These are phyloP conservation scores for Calamus simplicifolius DNA, from an alignment of 176 grass and related monocot species.

Conservation along the genomic window DNA sequence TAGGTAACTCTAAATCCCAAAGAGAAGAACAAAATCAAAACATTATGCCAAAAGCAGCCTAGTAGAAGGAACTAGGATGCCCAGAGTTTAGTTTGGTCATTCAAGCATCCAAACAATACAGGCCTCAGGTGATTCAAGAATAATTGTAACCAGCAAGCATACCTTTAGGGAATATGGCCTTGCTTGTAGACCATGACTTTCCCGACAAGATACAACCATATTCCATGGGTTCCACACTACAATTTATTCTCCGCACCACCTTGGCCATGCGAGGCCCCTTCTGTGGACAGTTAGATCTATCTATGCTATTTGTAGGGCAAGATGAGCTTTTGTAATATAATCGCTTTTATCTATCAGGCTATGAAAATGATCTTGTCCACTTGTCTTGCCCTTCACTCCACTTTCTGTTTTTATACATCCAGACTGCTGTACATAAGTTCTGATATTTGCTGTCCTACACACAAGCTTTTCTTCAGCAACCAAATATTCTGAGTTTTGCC, in stretches of 20 bases:
- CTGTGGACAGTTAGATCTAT: slow-evolving; percentile 23
- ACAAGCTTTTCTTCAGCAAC: slow-evolving; percentile 7
- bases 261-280: slow-evolving; percentile 78
- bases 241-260: slow-evolving; percentile 68
- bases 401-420: not conserved
- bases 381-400: slow-evolving; percentile 3
- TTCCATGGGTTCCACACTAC: slow-evolving; percentile 68
- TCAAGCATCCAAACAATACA: no score
- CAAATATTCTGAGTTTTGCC: not conserved
- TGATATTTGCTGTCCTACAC: not conserved
- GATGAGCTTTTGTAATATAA: slow-evolving; percentile 7
- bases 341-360: slow-evolving; percentile 5
- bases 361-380: not conserved
- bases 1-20: no score
- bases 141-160: slow-evolving; percentile 8
- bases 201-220: slow-evolving; percentile 64
- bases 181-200: slow-evolving; percentile 60
- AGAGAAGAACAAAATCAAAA: no score
- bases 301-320: not conserved
- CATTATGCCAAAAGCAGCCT: no score
- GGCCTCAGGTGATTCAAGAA: no score
- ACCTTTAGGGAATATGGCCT: slow-evolving; percentile 93
- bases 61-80: no score
- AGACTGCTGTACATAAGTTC: not conserved
- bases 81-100: no score